A percentile compares a stretch with the other conserved stretches of the same genome.
These are phyloP conservation scores for Metschnikowia henanensis DNA, from an alignment of 805 yeast genomes.

Conservation along the genomic window DNA sequence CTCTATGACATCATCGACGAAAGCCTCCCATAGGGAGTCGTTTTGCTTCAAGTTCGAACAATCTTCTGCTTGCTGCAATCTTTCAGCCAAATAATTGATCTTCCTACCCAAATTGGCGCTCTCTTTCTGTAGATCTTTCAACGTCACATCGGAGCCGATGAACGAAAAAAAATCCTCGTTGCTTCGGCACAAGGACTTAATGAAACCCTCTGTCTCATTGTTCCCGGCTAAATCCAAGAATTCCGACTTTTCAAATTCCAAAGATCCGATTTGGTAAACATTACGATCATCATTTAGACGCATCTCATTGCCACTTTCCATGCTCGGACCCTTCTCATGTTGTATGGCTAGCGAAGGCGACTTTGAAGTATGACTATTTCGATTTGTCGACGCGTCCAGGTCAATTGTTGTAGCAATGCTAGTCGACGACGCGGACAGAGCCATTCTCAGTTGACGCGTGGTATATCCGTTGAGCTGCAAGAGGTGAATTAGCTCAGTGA, in stretches of 20 bases:
- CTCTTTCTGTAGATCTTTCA: slow-evolving; percentile 43
- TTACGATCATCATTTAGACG: slow-evolving; percentile 27
- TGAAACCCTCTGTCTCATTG: slow-evolving; percentile 57
- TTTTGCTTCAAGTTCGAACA: slow-evolving; percentile 29
- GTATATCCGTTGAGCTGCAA: slow-evolving; percentile 27
- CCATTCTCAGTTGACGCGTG: slow-evolving; percentile 5
- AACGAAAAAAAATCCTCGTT: slow-evolving; percentile 36
- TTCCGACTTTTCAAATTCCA: slow-evolving; percentile 53
- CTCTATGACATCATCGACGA: slow-evolving; percentile 30
- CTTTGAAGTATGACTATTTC: slow-evolving; percentile 6
- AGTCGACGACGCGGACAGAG: slow-evolving; percentile 11
- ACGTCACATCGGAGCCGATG: slow-evolving; percentile 42
- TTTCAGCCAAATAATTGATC: slow-evolving; percentile 29
- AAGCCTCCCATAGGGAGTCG: slow-evolving; percentile 35
- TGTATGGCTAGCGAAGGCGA: slow-evolving; percentile 1
- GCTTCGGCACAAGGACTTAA: slow-evolving; percentile 40
- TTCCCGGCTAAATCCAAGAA: slow-evolving; percentile 34
- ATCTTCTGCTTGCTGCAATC: slow-evolving; percentile 32
- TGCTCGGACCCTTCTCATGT: slow-evolving; percentile 9
- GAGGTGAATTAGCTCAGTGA: slow-evolving; percentile 56
- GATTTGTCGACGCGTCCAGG: slow-evolving; percentile 7
- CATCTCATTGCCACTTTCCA: slow-evolving; percentile 21
- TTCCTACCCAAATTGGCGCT: slow-evolving; percentile 33
- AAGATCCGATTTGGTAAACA: slow-evolving; percentile 45
- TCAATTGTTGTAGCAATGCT: slow-evolving; percentile 16